phyloP scores from a whole-genome alignment of 2,329 filamentous ascomycete species.

The Diaporthe aspalathi region DNA sequence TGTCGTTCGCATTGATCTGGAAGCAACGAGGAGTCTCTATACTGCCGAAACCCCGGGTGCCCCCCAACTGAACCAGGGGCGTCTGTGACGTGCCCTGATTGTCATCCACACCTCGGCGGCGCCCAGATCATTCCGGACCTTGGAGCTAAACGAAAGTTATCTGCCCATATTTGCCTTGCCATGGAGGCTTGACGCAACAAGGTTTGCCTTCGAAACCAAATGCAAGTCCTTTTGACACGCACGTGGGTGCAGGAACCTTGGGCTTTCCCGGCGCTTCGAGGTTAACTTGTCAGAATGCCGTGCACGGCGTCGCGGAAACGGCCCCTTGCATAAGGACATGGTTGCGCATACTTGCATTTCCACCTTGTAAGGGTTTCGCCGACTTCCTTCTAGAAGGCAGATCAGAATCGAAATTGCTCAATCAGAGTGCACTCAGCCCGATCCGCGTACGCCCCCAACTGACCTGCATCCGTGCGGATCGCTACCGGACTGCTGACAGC shows the following conservation, averaged over 20 bases:
- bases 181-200: conserved; percentile 22
- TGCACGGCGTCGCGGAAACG: conserved; percentile 22
- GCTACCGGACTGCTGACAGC: conserved; percentile 9
- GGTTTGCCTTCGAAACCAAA: conserved; percentile 29
- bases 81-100: neutral
- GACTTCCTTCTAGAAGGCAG: conserved; percentile 30
- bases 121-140: neutral
- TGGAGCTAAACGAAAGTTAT: conserved; percentile 20
- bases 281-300: conserved; percentile 1
- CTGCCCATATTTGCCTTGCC: conserved; percentile 21
- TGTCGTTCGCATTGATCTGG: neutral
- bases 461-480: conserved; percentile 11
- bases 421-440: conserved; percentile 28
- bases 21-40: conserved; percentile 27
- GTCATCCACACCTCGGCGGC: neutral
- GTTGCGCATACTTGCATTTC: neutral
- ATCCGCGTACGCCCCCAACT: conserved; percentile 13
- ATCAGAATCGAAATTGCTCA: conserved; percentile 25
- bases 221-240: conserved; percentile 25
- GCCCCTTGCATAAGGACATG: conserved; percentile 12
- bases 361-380: conserved; percentile 3
- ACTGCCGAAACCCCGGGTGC: conserved; percentile 19
- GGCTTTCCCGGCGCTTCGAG: conserved; percentile 1
- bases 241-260: conserved; percentile 26
- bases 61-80: conserved; percentile 4